Evolutionary conservation across 176 grass and related monocot genomes (phyloP), one percentile per base, ranked within the genome.

Genomic region (Microstegium vimineum): DNA sequence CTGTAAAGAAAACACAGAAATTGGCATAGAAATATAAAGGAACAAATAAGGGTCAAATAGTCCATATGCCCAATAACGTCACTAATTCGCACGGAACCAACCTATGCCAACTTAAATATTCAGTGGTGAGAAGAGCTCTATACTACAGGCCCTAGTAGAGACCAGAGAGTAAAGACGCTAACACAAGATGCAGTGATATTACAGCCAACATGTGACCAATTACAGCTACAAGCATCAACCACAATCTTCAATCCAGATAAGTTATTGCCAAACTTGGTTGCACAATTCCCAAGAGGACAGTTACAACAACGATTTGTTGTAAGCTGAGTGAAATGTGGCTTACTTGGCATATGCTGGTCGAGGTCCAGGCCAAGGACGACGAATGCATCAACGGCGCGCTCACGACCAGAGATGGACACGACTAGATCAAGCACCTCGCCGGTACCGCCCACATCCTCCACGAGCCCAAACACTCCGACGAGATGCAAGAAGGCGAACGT

Each of bases 401-500:
- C 83, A 56, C 83, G 56, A 45, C 78, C 20, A 0, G 88, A 62
- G 15, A 90, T 64, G 0, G 78, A 72, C 34, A 90, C 78, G 36
- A 90, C 66, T 1, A 90, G 57, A 72, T 90, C 90, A 16, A 89
- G 87, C 62, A 81, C 76, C 82, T 81, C 62, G 6, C 22, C 18
- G 20, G 51, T 34, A 56, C 82, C 87, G 27, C 87, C 87, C 27
- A 89, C 82, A 85, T 89, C 82, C 15, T 75, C 76, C 41, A 89
- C 82, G 10, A 85, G 60, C 18, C 87, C 77, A 81, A 89, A 89
- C 14, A 80, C 62, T 32, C 87, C 82, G 18, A 89, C 40, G 41
- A 85, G 77, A 80, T 85, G 82, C 62, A 89, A 41, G 43, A 89
- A 89, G 25, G 87, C 70, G 63, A 89, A 52, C 4, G 82, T 81